Conservation (phyloP, 495 filamentous ascomycete species). For the Xylaria nigripes region DNA sequence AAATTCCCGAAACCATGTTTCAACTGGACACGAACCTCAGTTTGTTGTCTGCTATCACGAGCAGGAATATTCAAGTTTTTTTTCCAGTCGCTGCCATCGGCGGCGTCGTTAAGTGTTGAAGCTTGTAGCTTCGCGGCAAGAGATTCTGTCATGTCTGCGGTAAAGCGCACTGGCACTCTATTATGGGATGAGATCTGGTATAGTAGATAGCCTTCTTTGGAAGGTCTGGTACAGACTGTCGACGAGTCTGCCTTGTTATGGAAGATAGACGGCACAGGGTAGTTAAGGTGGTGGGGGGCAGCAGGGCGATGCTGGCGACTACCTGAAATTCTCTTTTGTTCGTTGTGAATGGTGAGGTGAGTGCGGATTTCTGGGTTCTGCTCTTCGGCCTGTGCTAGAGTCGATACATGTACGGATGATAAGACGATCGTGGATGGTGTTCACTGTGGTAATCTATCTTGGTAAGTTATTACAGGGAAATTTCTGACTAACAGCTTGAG, state of each 20-base stretch:
- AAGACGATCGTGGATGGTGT: background rate
- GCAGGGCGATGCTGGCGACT: background rate
- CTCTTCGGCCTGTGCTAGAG: background rate
- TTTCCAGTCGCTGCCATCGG: conserved; percentile 65
- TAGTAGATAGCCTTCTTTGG: background rate
- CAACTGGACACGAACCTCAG: conserved; percentile 59
- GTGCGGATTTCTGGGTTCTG: background rate
- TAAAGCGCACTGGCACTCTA: background rate
- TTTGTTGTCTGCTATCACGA: conserved; percentile 85
- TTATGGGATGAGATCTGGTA: background rate
- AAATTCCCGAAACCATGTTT: too few species aligned
- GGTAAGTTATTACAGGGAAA: background rate
- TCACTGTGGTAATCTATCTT: background rate
- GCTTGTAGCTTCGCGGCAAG: conserved; percentile 64
- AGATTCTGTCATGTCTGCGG: conserved; percentile 35
- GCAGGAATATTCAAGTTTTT: conserved; percentile 65
- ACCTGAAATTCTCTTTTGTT: background rate
- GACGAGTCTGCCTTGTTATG: background rate
- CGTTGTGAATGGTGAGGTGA: background rate
- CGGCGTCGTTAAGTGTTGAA: conserved; percentile 57
- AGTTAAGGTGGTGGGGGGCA: background rate
- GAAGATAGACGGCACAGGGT: background rate
- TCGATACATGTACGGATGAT: background rate
- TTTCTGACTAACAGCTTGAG: background rate
- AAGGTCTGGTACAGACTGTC: background rate